These are phyloP conservation scores for Polymyxa betae DNA, from an alignment of 208 protist species.

Conservation along the genomic window DNA sequence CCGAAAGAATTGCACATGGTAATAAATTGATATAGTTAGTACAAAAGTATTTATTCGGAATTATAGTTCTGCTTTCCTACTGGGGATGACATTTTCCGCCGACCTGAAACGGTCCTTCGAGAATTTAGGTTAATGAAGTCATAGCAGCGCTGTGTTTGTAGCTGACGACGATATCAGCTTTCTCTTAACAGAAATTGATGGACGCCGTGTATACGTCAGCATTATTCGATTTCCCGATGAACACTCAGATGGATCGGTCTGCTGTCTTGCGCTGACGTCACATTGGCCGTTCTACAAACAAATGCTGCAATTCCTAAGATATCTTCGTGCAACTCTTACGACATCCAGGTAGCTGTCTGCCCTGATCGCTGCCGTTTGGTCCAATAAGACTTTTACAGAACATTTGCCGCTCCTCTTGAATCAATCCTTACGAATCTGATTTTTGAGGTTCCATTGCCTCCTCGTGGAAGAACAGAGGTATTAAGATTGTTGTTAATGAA, in stretches of 20 bases:
- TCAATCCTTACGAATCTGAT: slow-evolving; percentile 47
- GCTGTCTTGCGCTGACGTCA: slow-evolving; percentile 36
- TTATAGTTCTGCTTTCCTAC: slow-evolving; percentile 42
- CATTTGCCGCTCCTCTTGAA: slow-evolving; percentile 21
- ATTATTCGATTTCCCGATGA: slow-evolving; percentile 13
- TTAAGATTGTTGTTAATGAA: neutral
- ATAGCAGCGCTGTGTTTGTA: neutral
- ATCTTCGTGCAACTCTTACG: neutral
- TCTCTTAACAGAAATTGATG: slow-evolving; percentile 64
- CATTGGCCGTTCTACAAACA: slow-evolving; percentile 53
- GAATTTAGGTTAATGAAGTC: no score
- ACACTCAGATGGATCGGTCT: neutral
- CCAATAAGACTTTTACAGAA: neutral
- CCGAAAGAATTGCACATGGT: slow-evolving; percentile 36
- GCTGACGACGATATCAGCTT: slow-evolving; percentile 54
- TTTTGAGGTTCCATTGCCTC: slow-evolving; percentile 47
- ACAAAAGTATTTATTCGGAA: neutral
- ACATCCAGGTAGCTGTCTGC: neutral
- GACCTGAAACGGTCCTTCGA: neutral
- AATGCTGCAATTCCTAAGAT: neutral
- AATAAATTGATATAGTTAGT: neutral
- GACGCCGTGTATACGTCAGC: slow-evolving; percentile 44
- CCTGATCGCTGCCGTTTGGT: neutral
- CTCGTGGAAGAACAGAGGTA: slow-evolving; percentile 29
- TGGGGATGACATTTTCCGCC: neutral